Percentiles rank a stretch among this genome's conserved stretches.
phyloP scores from a whole-genome alignment of 441 rosid species.

The Geranium incanum region DNA sequence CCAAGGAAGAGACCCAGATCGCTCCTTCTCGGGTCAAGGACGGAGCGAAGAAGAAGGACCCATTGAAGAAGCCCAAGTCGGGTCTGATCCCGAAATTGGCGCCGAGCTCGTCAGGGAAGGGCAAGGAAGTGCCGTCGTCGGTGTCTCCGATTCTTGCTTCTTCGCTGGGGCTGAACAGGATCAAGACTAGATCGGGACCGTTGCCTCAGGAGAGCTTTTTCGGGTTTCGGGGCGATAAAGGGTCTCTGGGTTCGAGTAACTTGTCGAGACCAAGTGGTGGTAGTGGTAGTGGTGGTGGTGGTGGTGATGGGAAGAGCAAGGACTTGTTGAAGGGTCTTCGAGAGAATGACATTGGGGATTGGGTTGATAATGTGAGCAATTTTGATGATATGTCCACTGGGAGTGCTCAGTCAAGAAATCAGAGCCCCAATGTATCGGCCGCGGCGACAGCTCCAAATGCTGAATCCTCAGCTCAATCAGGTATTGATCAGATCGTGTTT shows the following conservation, averaged over 20 bases:
- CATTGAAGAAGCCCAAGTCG: conserved; percentile 2
- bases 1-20: conserved; percentile 41
- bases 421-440: conserved; percentile 50
- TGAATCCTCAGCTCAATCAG: conserved; percentile 63
- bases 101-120: conserved; percentile 30
- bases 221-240: conserved; percentile 57
- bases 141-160: conserved; percentile 87
- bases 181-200: conserved; percentile 94
- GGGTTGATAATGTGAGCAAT: conserved; percentile 33
- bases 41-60: conserved; percentile 49
- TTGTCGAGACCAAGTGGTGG: conserved; percentile 46
- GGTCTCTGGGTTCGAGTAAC: conserved; percentile 56
- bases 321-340: conserved; percentile 38
- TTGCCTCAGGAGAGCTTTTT: conserved; percentile 80
- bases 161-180: conserved; percentile 78
- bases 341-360: conserved; percentile 29
- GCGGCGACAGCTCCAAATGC: conserved; percentile 48
- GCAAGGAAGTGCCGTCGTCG: conserved; percentile 39
- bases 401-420: conserved; percentile 44
- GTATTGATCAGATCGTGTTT: conserved; percentile 28
- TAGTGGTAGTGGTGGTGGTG: conserved; percentile 11
- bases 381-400: conserved; percentile 41
- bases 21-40: conserved; percentile 46
- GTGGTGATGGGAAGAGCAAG: conserved; percentile 45
- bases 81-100: not conserved